Conservation (phyloP, 208 protist species). For the Strigomonas galati region DNA sequence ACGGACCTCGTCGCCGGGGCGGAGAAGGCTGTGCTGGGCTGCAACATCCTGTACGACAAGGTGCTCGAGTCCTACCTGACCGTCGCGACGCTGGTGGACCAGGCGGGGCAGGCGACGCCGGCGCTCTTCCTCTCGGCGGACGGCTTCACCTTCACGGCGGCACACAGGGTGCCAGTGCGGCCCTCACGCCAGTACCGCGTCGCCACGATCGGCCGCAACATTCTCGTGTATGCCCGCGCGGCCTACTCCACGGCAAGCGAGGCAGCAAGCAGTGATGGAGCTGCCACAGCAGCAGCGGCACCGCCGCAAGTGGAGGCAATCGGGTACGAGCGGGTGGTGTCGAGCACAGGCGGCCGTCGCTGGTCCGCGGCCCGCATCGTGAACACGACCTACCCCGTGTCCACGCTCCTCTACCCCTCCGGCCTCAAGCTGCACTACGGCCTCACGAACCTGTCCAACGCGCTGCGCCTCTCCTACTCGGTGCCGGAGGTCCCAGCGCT, state of each 20-base stretch:
- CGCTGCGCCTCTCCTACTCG: too few species aligned
- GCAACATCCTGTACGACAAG: conserved; percentile 33
- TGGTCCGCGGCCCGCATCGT: conserved; percentile 36
- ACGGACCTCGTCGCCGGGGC: conserved; percentile 19
- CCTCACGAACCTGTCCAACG: conserved; percentile 9
- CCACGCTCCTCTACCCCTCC: conserved; percentile 27
- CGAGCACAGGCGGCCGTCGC: conserved; percentile 31
- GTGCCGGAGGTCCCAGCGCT: too few species aligned
- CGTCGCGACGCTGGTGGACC: conserved; percentile 32
- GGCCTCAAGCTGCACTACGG: conserved; percentile 29
- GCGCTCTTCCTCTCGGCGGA: not conserved
- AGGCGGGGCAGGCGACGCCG: conserved; percentile 19
- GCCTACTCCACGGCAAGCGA: too few species aligned
- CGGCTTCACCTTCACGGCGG: conserved; percentile 1
- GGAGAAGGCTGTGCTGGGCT: conserved; percentile 39
- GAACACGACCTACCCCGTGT: conserved; percentile 30
- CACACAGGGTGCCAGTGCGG: too few species aligned
- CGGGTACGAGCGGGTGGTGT: conserved; percentile 29
- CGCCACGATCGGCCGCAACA: too few species aligned
- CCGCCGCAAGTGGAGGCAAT: too few species aligned
- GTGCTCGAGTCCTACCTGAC: conserved; percentile 43
- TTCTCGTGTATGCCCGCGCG: too few species aligned
- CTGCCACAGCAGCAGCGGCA: too few species aligned
- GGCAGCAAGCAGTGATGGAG: too few species aligned
- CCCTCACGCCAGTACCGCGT: too few species aligned